phyloP scores from a whole-genome alignment of 2,329 filamentous ascomycete species.

The Paecilomyces sp. region DNA sequence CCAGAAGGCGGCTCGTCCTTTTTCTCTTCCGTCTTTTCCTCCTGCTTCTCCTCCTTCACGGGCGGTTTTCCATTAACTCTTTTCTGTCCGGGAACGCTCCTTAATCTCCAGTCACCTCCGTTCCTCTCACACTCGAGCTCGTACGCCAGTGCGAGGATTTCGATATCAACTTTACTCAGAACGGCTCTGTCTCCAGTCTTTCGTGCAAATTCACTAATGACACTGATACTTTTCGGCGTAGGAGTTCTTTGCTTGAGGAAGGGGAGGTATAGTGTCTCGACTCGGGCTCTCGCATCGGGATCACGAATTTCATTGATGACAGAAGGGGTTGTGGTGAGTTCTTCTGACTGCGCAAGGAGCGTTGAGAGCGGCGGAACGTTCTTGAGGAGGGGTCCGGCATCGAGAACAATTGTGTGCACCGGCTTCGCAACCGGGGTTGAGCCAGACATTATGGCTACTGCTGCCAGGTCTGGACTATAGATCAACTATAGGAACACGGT shows the following conservation, averaged over 20 bases:
- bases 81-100: conserved; percentile 73
- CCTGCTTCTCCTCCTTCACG: conserved; percentile 29
- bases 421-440: conserved; percentile 46
- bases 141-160: conserved; percentile 83
- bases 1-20: conserved; percentile 8
- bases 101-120: conserved; percentile 78
- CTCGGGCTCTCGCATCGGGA: conserved; percentile 66
- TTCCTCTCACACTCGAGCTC: conserved; percentile 91
- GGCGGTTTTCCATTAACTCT: conserved; percentile 63
- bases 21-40: conserved; percentile 28
- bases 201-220: conserved; percentile 77
- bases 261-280: conserved; percentile 77
- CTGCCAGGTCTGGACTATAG: background rate
- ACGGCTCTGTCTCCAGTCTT: conserved; percentile 86
- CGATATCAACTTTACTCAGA: conserved; percentile 80
- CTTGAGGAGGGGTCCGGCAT: conserved; percentile 88
- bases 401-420: conserved; percentile 77
- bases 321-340: conserved; percentile 73
- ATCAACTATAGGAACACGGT: conserved; percentile 1
- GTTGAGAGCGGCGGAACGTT: conserved; percentile 82
- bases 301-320: conserved; percentile 86
- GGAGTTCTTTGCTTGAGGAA: conserved; percentile 76
- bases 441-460: conserved; percentile 15
- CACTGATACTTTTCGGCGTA: conserved; percentile 65
- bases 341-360: conserved; percentile 68